Evolutionary conservation across 495 filamentous ascomycete genomes (phyloP), one percentile per base, ranked within the genome.

Genomic region (Aspergillus hancockii): DNA sequence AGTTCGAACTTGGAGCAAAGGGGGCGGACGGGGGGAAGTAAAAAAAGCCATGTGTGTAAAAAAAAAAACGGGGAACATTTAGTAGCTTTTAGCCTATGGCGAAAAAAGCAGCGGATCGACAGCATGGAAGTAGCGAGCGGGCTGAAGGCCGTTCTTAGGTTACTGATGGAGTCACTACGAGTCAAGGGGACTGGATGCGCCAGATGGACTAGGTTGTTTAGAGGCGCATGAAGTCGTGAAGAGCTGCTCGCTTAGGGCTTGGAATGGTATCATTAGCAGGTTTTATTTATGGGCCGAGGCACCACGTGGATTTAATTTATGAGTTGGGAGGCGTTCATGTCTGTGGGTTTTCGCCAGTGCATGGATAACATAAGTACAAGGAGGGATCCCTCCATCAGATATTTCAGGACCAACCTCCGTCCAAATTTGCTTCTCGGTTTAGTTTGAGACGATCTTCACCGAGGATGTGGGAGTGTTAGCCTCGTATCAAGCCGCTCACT

Each of bases 271-370:
- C 13, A 16, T 43, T 43, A 13, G 38, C n/a, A 14, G 38, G n/a
- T 18, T 43, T 43, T 43, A 4, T 9, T 43, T 14, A 43, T 18
- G 41, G 16, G 41, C 41, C 41, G 41, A 45, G 41, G 41, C 14
- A 12, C 41, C 41, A 45, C 41, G 41, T 45, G 41, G 41, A 45
- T 45, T 19, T 45, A n/a, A 45, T 18, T 19, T 45, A n/a, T 45
- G 18, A 18, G 41, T 36, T 36, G 34, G 34, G 2, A 36, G 13
- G 8, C 34, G 34, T 12, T 36, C 34, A 36, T 36, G 34, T 14
- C 34, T 14, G 34, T 36, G 34, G 9, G 10, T 32, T 32, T 10
- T 12, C 12, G 8, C 2, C 9, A 14, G 8, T 36, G 34, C 34
- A 14, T 36, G 25, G 7, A 7, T 14, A 2, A 36, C 34, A 12